Evolutionary conservation across 257 asterid species (phyloP), one percentile per base, ranked within the genome.

Genomic region (Henckelia pumila): DNA sequence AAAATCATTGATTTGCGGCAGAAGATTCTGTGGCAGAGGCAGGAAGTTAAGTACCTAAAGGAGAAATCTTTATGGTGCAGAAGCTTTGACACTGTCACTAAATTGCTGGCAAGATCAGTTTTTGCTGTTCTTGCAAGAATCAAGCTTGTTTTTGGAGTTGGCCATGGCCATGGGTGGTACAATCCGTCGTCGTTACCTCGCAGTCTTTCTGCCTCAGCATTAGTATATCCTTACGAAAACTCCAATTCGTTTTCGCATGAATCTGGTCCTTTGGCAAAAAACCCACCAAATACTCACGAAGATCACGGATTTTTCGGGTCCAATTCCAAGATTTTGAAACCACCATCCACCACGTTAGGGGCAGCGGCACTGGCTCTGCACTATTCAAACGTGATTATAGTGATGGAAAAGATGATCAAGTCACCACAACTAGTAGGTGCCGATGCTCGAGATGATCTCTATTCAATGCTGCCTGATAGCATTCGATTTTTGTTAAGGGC

Each of bases 381-480:
- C 80, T 93, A 93, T 35, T 82, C 97, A 1, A 93, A 93, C 58
- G 64, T 93, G 85, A 85, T 93, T 47, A 79, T 85, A 3, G 96
- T 93, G 49, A 84, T 86, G 79, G 99, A 93, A 61, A 93, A 93
- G 79, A 93, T 93, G 97, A 86, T 86, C 52, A 59, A 87, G 35
- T 90, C 99, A 17, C 97, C 99, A 0, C 97, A 88, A 22, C 60
- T 90, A 25, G 86, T 93, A 0, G 99, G 99, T 0, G 88, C 84
- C 0, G 97, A 90, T 30, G 97, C 99, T 2, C 82, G 97, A 47
- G 96, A 93, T 13, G 97, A 91, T 73, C 88, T 93, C 26, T 93
- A 90, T 69, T 79, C 95, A 0, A 81, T 93, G 95, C 73, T 93
- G 20, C 97, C 99, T 0, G 82, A 75, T 20, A 86, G 87, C 52